These are phyloP conservation scores for Chenopodium suecicum DNA, from an alignment of 148 eudicot species.

Conservation along the genomic window DNA sequence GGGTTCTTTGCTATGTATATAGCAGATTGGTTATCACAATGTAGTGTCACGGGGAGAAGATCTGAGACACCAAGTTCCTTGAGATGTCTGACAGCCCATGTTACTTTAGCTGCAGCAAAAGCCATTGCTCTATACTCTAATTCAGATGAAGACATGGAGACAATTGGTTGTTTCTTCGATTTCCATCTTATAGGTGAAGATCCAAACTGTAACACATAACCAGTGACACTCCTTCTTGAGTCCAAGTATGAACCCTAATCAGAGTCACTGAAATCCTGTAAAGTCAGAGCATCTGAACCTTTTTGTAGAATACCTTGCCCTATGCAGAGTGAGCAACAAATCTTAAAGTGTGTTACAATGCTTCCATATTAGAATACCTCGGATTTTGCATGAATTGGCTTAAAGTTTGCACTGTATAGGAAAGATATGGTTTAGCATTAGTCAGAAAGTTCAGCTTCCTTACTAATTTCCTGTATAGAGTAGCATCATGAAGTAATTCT, in stretches of 20 bases:
- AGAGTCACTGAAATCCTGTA: not conserved
- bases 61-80: not conserved
- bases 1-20: not conserved
- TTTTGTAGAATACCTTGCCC: not conserved
- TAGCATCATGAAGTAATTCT: not conserved
- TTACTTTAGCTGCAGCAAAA: not conserved
- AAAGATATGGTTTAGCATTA: not conserved
- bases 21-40: not conserved
- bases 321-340: not conserved
- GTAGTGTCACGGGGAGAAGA: not conserved
- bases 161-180: not conserved
- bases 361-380: not conserved
- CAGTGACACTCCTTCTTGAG: not conserved
- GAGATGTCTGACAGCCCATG: not conserved
- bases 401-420: not conserved
- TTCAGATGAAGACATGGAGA: not conserved
- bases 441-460: not conserved
- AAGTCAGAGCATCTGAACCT: not conserved
- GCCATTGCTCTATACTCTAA: not conserved
- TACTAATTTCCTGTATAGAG: not conserved
- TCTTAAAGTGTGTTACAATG: not conserved
- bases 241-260: not conserved
- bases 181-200: not conserved
- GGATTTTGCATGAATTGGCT: not conserved
- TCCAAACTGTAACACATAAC: not conserved